A percentile compares a stretch with the other conserved stretches of the same genome.
Conservation (phyloP, 345 rosid species). For the Pelargonium nanum region DNA sequence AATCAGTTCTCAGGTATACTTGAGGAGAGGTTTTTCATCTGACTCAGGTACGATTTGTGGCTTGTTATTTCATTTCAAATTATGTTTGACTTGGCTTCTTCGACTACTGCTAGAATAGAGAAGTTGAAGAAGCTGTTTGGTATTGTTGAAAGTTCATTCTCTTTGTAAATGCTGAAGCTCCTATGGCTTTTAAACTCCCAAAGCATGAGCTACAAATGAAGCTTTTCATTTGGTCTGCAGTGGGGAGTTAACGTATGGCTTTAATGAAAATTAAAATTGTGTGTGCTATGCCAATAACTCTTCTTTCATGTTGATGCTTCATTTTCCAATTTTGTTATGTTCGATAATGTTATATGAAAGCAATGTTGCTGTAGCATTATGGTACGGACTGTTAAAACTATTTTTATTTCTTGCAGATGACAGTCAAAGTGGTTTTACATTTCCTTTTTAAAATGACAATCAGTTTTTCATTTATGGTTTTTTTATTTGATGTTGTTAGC, state of each 20-base stretch:
- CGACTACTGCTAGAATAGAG: neutral
- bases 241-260: too few species aligned
- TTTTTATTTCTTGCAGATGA: neutral
- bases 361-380: too few species aligned
- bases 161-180: neutral
- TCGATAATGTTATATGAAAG: too few species aligned
- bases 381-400: neutral
- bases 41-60: constrained; percentile 40
- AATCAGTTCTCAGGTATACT: constrained; percentile 40
- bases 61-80: neutral
- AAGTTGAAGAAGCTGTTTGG: neutral
- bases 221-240: too few species aligned
- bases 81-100: neutral
- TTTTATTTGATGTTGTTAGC: neutral
- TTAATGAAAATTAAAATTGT: too few species aligned
- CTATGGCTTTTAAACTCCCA: too few species aligned
- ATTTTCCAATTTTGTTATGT: too few species aligned
- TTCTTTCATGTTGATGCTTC: too few species aligned
- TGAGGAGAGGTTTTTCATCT: constrained; percentile 63
- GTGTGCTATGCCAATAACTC: too few species aligned
- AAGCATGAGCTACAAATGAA: too few species aligned
- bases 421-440: neutral
- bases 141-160: neutral
- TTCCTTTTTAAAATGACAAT: neutral
- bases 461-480: neutral